Percentiles rank a stretch among this genome's conserved stretches.
These are phyloP conservation scores for Populus tomentosa DNA, from an alignment of 441 rosid genomes.

Conservation along the genomic window DNA sequence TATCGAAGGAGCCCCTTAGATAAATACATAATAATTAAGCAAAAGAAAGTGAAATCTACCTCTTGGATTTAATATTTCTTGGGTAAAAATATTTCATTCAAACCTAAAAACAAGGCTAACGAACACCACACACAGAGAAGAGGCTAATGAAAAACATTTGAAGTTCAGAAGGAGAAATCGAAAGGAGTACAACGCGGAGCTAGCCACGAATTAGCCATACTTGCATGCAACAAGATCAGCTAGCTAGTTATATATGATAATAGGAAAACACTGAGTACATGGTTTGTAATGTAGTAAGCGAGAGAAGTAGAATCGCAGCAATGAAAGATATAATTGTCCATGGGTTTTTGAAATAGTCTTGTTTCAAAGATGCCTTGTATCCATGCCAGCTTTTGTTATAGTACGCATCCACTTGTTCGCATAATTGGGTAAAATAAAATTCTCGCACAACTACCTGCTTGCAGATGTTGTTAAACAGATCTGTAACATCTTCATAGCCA, in stretches of 20 bases:
- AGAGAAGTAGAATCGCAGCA: not conserved
- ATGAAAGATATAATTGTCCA: constrained; percentile 7
- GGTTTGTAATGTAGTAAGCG: not conserved
- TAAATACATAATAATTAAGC: too few species aligned
- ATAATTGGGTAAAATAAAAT: not conserved
- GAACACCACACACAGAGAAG: too few species aligned
- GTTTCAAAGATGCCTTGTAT: not conserved
- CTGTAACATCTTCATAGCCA: not conserved
- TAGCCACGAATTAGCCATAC: too few species aligned
- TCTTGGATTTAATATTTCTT: too few species aligned
- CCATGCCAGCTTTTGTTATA: not conserved
- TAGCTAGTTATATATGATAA: not conserved
- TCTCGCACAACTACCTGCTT: constrained; percentile 9
- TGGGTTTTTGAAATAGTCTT: constrained; percentile 1
- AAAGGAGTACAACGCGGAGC: too few species aligned
- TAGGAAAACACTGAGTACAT: not conserved
- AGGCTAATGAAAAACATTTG: too few species aligned
- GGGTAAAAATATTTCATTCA: too few species aligned
- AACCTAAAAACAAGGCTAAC: too few species aligned
- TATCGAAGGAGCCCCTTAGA: too few species aligned
- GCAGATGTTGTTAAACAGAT: constrained; percentile 6
- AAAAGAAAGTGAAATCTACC: too few species aligned
- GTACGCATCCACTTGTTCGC: constrained; percentile 1
- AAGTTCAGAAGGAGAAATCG: too few species aligned
- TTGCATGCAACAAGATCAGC: too few species aligned